These are phyloP conservation scores for Butyriboletus appendiculatus DNA, from an alignment of 1,284 basidiomycete species.

Conservation along the genomic window DNA sequence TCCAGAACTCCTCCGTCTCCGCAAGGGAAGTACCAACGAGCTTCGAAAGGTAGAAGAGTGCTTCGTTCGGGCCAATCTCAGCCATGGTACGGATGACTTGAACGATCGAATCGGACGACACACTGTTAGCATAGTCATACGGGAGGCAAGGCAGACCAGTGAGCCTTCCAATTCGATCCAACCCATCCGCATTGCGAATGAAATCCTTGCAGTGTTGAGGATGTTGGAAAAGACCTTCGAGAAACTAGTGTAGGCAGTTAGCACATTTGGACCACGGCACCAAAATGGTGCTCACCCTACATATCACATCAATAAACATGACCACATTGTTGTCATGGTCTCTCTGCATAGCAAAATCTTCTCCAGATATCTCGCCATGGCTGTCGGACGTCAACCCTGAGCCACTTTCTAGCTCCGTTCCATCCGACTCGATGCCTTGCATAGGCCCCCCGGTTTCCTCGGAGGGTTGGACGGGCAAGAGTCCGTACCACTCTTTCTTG, in stretches of 20 bases:
- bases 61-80: constrained; percentile 81
- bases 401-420: constrained; percentile 21
- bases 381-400: constrained; percentile 33
- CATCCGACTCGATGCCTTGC: constrained; percentile 46
- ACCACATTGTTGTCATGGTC: constrained; percentile 74
- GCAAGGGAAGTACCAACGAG: constrained; percentile 74
- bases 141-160: constrained; percentile 88
- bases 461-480: constrained; percentile 42
- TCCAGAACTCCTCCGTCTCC: constrained; percentile 76
- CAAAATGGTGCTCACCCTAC: constrained; percentile 53
- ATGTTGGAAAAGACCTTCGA: constrained; percentile 95
- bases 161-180: constrained; percentile 75
- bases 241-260: constrained; percentile 55
- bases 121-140: constrained; percentile 84
- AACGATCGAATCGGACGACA: constrained; percentile 82
- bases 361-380: constrained; percentile 22
- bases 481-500: constrained; percentile 65
- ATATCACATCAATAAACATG: constrained; percentile 74
- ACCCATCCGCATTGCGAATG: constrained; percentile 72
- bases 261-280: not conserved
- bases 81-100: constrained; percentile 88
- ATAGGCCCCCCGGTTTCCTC: constrained; percentile 49
- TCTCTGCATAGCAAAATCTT: constrained; percentile 47
- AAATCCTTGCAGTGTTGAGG: constrained; percentile 91
- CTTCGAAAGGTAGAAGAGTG: constrained; percentile 71